A percentile compares a stretch with the other conserved stretches of the same genome.
phyloP scores from a whole-genome alignment of 352 stramenopile species.

The Saprolegnia diclina region DNA sequence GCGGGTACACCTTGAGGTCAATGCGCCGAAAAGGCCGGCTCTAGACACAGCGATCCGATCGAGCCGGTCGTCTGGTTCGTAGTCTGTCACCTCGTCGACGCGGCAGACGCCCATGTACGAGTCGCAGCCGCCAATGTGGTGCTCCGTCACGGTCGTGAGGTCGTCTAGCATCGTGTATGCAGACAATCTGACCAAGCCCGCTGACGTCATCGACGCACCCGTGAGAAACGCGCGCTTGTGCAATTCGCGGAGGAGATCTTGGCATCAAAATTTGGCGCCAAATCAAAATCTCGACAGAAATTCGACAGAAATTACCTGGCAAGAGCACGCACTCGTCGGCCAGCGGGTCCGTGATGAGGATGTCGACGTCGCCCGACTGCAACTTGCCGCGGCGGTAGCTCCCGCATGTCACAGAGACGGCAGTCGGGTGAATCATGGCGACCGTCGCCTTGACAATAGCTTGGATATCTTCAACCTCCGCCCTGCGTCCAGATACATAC shows the following conservation, averaged over 20 bases:
- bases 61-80: background rate
- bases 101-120: constrained; percentile 86
- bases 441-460: constrained; percentile 65
- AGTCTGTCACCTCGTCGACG: constrained; percentile 39
- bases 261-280: background rate
- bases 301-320: too few species aligned
- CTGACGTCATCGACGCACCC: background rate
- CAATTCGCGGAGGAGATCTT: constrained; percentile 53
- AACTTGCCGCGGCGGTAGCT: constrained; percentile 74
- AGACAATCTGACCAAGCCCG: background rate
- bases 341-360: constrained; percentile 72
- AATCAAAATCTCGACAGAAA: too few species aligned
- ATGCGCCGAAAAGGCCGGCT: constrained; percentile 56
- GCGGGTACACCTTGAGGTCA: constrained; percentile 85
- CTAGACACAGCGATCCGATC: constrained; percentile 3
- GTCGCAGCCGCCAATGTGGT: constrained; percentile 49
- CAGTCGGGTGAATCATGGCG: constrained; percentile 54
- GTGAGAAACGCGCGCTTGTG: constrained; percentile 33
- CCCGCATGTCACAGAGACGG: constrained; percentile 57
- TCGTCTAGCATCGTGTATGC: constrained; percentile 41
- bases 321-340: constrained; percentile 61
- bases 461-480: constrained; percentile 70
- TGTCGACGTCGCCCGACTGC: constrained; percentile 66
- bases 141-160: constrained; percentile 53
- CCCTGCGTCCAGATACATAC: constrained; percentile 30